These are phyloP conservation scores for Durotheca rogersii DNA, from an alignment of 495 filamentous ascomycete genomes.

Conservation along the genomic window DNA sequence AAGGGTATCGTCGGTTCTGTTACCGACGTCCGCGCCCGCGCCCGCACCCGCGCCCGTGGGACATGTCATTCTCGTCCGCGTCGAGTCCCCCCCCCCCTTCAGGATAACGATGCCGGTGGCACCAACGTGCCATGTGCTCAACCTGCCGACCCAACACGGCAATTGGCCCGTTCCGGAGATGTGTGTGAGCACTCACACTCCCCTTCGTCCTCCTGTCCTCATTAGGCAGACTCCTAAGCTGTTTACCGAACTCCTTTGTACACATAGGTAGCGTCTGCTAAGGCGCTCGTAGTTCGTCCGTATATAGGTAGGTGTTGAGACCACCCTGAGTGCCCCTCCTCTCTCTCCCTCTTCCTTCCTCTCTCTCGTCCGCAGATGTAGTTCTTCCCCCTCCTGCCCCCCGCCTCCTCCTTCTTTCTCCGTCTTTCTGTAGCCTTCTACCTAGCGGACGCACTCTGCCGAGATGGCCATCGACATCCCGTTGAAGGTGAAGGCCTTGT, in stretches of 20 bases:
- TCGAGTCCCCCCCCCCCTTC: not conserved
- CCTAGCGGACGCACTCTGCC: not conserved
- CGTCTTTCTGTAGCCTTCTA: not conserved
- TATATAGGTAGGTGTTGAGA: slow-evolving; percentile 22
- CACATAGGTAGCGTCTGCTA: too few species aligned
- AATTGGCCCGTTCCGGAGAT: not conserved
- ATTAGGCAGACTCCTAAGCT: too few species aligned
- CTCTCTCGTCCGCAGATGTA: too few species aligned
- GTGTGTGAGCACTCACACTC: too few species aligned
- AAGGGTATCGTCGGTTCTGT: not conserved
- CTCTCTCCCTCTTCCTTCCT: too few species aligned
- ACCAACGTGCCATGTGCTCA: slow-evolving; percentile 20
- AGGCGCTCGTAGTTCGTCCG: too few species aligned
- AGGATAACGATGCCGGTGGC: slow-evolving; percentile 1
- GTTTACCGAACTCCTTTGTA: too few species aligned
- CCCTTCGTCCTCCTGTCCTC: too few species aligned
- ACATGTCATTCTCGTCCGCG: slow-evolving; percentile 20
- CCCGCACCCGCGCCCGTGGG: not conserved
- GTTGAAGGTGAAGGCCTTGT: slow-evolving; percentile 28
- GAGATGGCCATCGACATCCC: slow-evolving; percentile 27
- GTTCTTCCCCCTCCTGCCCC: not conserved
- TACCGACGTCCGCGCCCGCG: too few species aligned
- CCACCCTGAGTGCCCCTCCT: too few species aligned
- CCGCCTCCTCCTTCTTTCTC: not conserved
- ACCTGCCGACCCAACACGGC: slow-evolving; percentile 3